These are phyloP conservation scores for Bruguiera parviflora DNA, from an alignment of 345 rosid genomes.

Conservation along the genomic window DNA sequence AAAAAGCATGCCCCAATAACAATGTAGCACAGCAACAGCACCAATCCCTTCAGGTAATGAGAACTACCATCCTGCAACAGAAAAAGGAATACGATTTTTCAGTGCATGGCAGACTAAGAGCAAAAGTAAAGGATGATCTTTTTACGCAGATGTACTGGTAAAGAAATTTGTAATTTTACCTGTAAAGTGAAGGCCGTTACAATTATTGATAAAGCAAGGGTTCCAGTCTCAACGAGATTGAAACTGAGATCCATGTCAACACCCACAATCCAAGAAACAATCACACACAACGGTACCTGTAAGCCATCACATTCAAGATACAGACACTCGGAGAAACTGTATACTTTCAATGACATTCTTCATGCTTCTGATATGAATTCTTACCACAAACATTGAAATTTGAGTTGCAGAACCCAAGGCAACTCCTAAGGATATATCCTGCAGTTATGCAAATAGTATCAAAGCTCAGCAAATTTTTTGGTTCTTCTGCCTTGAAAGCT, in stretches of 20 bases:
- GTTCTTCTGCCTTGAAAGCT: too few relatives aligned
- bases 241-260: slow-evolving; percentile 79
- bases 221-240: slow-evolving; percentile 75
- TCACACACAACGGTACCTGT: slow-evolving; percentile 68
- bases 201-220: slow-evolving; percentile 62
- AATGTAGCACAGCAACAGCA: slow-evolving; percentile 61
- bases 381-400: slow-evolving; percentile 76
- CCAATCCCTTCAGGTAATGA: slow-evolving; percentile 82
- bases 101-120: background rate
- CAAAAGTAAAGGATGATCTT: background rate
- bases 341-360: too few relatives aligned
- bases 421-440: slow-evolving; percentile 85
- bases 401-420: slow-evolving; percentile 92
- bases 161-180: slow-evolving; percentile 24
- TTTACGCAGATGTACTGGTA: background rate
- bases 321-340: too few relatives aligned
- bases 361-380: slow-evolving; percentile 3
- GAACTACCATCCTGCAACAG: slow-evolving; percentile 76
- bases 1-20: slow-evolving; percentile 80
- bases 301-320: background rate
- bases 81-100: background rate
- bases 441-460: slow-evolving; percentile 8
- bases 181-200: slow-evolving; percentile 76
- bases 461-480: too few relatives aligned
- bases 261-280: slow-evolving; percentile 74